Base-by-base conservation (phyloP, 331 rosid species). In the Malus hybrid region DNA sequence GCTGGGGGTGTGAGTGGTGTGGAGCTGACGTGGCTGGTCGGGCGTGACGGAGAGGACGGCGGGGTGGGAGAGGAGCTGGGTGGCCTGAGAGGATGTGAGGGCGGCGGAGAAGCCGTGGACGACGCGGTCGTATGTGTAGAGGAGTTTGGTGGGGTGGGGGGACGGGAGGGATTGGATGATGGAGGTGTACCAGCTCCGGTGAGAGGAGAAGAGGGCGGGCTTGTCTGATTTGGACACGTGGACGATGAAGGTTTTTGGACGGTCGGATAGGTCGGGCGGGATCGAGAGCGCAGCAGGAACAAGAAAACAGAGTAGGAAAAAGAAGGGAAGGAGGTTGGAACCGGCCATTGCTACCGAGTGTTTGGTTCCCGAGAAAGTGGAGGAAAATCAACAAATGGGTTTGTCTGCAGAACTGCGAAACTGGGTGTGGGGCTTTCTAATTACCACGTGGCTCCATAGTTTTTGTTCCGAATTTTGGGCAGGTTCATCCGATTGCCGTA, bases 21-120 rank as follows among this genome's bases (percentile, higher is more conserved):
- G 97, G 71, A 86, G 87, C 42, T 88, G 83, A 39, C 93, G 91
- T 68, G 86, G 80, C 24, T 83, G 85, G 80, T 94, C 97, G 1
- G 97, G 91, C 1, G 81, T 69, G 20, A 92, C 83, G 60, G 92
- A 80, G 67, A 94, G 74, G 60, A 94, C 63, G 4, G 81, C 83
- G 0, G 90, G 91, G 61, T 46, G 56, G 2, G 16, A 62, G 10
- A 77, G 83, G 36, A 91, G 92, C 29, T 71, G n/a, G 15, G 82
- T 52, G 5, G 88, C 91, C 46, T 93, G 96, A 7, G 75, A 3
- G 12, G 90, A 4, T 1, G 96, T 63, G 75, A 93, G 86, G 52
- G 80, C 81, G 59, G 85, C 96, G 36, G 96, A 89, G 89, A 94
- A 94, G 64, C 99, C 99, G 31, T 83, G 81, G 63, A 76, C 69